Evolutionary conservation across 2,329 filamentous ascomycete genomes (phyloP).

Genomic region (Fusarium irregulare): DNA sequence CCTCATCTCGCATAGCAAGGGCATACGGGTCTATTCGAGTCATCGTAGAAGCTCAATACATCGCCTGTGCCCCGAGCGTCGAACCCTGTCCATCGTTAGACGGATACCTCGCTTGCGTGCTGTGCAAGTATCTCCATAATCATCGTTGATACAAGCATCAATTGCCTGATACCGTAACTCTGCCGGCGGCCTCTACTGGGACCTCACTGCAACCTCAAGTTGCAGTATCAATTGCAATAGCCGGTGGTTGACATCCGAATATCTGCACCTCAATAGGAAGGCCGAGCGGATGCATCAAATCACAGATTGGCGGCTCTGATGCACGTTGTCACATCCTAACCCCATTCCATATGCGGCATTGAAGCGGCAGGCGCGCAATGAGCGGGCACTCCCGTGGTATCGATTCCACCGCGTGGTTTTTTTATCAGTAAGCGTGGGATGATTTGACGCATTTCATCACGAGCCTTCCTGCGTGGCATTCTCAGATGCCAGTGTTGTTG

Average conservation of each 20-base stretch:
- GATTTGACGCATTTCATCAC: constrained; percentile 30
- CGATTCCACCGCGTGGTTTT: constrained; percentile 34
- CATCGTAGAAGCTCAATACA: constrained; percentile 1
- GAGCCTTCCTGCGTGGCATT: constrained; percentile 19
- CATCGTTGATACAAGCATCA: constrained; percentile 6
- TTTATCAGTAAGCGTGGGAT: constrained; percentile 33
- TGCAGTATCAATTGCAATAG: constrained; percentile 5
- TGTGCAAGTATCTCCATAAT: background rate
- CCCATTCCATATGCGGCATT: constrained; percentile 29
- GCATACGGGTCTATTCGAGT: constrained; percentile 13
- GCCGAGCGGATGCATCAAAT: constrained; percentile 33
- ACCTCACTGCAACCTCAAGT: constrained; percentile 3
- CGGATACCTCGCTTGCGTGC: constrained; percentile 3
- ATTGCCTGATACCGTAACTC: constrained; percentile 10
- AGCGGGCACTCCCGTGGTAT: constrained; percentile 45
- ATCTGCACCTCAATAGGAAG: constrained; percentile 36
- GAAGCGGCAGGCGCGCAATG: constrained; percentile 44
- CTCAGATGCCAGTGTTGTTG: constrained; percentile 19
- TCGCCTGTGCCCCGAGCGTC: constrained; percentile 7
- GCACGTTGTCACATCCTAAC: constrained; percentile 32
- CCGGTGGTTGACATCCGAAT: constrained; percentile 26
- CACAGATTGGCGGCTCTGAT: constrained; percentile 13
- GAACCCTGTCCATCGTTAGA: background rate
- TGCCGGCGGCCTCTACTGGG: constrained; percentile 9
- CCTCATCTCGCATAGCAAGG: constrained; percentile 22